Evolutionary conservation across 257 asterid genomes (phyloP).

Genomic region (Echium plantagineum): DNA sequence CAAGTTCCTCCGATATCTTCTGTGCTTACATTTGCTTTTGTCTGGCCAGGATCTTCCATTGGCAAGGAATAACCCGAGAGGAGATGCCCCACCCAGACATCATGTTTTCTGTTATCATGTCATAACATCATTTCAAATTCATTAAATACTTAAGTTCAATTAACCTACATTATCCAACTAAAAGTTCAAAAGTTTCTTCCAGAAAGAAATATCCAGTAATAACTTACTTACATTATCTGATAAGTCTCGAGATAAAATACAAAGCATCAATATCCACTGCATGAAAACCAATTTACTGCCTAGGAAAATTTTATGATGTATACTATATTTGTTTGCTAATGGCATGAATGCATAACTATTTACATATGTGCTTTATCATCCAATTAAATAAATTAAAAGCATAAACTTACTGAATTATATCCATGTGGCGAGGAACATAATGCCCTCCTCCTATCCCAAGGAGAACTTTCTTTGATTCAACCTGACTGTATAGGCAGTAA

Average conservation of each 20-base stretch:
- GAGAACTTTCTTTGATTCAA: constrained; percentile 55
- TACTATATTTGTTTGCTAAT: too few relatives aligned
- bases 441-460: constrained; percentile 98
- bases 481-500: constrained; percentile 19
- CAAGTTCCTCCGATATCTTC: constrained; percentile 77
- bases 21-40: constrained; percentile 30
- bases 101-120: constrained; percentile 45
- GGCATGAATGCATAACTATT: not conserved
- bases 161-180: too few relatives aligned
- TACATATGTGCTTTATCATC: not conserved
- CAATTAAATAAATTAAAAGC: not conserved
- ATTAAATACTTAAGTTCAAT: too few relatives aligned
- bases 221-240: too few relatives aligned
- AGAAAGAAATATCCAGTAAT: too few relatives aligned
- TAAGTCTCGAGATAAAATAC: too few relatives aligned
- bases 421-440: constrained; percentile 94
- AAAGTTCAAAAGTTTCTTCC: too few relatives aligned
- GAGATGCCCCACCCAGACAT: constrained; percentile 84
- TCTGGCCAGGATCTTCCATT: constrained; percentile 84
- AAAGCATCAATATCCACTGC: too few relatives aligned
- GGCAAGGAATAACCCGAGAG: constrained; percentile 89
- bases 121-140: not conserved
- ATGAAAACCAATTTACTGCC: too few relatives aligned
- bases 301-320: too few relatives aligned
- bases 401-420: constrained; percentile 59